Conservation (phyloP, 1,139 yeast genomes). For the Magnusiomyces magnusii region DNA sequence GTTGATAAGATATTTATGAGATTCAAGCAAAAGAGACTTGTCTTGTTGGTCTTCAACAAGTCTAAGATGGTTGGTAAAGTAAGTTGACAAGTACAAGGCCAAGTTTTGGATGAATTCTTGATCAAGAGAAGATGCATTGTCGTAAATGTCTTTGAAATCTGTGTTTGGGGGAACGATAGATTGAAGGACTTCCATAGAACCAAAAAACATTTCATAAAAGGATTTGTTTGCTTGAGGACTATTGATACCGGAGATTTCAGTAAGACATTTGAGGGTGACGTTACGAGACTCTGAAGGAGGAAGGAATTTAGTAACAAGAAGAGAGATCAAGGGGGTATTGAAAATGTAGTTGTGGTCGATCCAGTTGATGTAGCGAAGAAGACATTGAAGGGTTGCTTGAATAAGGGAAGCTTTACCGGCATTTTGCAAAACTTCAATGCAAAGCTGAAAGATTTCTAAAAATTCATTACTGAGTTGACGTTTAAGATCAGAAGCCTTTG, state of each 20-base stretch:
- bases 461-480: constrained; percentile 83
- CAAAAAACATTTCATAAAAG: constrained; percentile 57
- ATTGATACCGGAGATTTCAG: constrained; percentile 72
- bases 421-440: constrained; percentile 88
- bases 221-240: constrained; percentile 59
- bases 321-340: constrained; percentile 69
- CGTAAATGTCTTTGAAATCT: constrained; percentile 66
- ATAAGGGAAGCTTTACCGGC: constrained; percentile 76
- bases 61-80: constrained; percentile 65
- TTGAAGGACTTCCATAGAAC: constrained; percentile 64
- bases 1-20: constrained; percentile 76
- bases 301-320: constrained; percentile 69
- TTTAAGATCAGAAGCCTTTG: constrained; percentile 78
- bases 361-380: constrained; percentile 88
- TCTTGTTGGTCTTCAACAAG: constrained; percentile 62
- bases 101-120: constrained; percentile 94
- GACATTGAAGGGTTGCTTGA: constrained; percentile 74
- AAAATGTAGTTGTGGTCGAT: constrained; percentile 84
- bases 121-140: constrained; percentile 68
- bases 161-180: constrained; percentile 67
- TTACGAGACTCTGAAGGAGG: constrained; percentile 77
- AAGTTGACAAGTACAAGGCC: constrained; percentile 87
- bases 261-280: constrained; percentile 79
- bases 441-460: constrained; percentile 84
- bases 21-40: constrained; percentile 55